Percentiles rank a stretch among this genome's conserved stretches.
These are phyloP conservation scores for Penstemon barbatus DNA, from an alignment of 257 asterid species.

Conservation along the genomic window DNA sequence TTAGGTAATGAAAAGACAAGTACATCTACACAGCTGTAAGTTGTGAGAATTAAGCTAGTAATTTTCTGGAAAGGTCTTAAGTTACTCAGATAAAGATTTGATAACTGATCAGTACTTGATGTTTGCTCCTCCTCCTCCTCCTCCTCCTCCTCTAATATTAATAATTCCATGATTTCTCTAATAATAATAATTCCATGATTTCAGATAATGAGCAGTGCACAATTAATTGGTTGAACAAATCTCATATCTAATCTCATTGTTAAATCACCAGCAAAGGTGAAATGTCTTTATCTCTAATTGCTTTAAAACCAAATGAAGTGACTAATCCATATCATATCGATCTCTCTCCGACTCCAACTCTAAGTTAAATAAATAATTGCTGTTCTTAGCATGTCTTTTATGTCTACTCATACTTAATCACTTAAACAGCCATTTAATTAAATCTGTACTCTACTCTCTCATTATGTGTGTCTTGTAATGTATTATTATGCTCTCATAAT, in stretches of 20 bases:
- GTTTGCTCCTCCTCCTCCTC: neutral
- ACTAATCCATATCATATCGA: too few species aligned
- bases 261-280: neutral
- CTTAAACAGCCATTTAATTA: neutral
- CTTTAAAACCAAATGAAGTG: conserved; percentile 19
- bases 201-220: neutral
- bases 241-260: neutral
- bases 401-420: neutral
- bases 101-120: neutral
- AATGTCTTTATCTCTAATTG: conserved; percentile 17
- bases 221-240: neutral
- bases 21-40: too few species aligned
- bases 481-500: too few species aligned
- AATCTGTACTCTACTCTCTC: too few species aligned
- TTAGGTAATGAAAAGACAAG: too few species aligned
- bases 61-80: conserved; percentile 10
- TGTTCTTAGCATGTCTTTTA: neutral
- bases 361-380: neutral
- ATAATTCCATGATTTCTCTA: neutral
- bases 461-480: too few species aligned
- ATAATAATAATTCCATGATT: neutral
- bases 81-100: conserved; percentile 27
- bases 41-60: conserved; percentile 23
- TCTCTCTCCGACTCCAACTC: neutral
- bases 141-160: neutral